Evolutionary conservation across 371 early-diverging fungal genomes (phyloP).

Genomic region (Parasitella parasitica): DNA sequence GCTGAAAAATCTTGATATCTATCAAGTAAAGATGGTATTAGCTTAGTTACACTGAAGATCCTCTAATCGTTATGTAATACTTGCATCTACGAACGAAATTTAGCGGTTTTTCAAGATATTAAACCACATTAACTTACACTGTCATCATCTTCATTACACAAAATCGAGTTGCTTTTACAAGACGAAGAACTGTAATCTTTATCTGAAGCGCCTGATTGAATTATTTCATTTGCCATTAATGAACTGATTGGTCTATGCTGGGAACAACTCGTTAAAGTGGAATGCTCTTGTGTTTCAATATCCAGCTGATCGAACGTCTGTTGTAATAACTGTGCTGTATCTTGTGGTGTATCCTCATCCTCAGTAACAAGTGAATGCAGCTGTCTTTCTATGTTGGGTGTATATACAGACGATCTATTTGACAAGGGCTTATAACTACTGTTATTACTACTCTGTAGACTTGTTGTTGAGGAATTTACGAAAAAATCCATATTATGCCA

Average conservation of each 20-base stretch:
- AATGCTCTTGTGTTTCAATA: not conserved
- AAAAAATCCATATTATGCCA: not conserved
- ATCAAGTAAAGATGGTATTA: not conserved
- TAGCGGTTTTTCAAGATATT: too few relatives aligned
- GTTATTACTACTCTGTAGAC: not conserved
- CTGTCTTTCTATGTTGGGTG: conserved; percentile 11
- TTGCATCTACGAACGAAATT: conserved; percentile 1
- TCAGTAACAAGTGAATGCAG: conserved; percentile 10
- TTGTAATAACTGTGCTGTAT: conserved; percentile 6
- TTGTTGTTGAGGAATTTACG: not conserved
- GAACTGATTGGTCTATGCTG: not conserved
- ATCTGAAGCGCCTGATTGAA: not conserved
- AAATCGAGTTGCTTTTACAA: not conserved
- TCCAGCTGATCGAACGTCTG: conserved; percentile 4
- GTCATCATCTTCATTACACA: not conserved
- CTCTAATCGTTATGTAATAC: not conserved
- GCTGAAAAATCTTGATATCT: conserved; percentile 7
- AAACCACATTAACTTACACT: not conserved
- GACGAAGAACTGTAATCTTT: not conserved
- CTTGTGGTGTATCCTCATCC: not conserved
- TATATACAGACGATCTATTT: not conserved
- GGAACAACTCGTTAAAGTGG: not conserved
- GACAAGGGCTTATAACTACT: not conserved
- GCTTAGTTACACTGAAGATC: not conserved
- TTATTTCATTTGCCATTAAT: not conserved